A percentile compares a stretch with the other conserved stretches of the same genome.
Evolutionary conservation across 345 rosid species (phyloP).

Genomic region (Heritiera littoralis): DNA sequence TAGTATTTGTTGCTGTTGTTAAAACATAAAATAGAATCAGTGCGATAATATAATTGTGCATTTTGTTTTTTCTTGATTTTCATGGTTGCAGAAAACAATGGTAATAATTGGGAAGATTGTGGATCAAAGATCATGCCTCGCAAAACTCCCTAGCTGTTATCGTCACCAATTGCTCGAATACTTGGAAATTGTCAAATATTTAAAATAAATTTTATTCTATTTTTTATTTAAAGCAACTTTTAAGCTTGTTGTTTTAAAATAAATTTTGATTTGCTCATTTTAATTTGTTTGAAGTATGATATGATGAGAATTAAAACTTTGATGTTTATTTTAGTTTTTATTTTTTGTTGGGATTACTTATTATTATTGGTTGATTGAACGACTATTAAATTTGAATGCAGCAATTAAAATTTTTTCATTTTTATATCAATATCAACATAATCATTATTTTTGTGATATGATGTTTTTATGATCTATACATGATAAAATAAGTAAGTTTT

Average conservation of each 20-base stretch:
- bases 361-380: too few relatives aligned
- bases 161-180: not conserved
- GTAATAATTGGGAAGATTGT: not conserved
- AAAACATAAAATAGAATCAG: too few relatives aligned
- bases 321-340: not conserved
- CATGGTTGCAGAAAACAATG: not conserved
- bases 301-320: not conserved
- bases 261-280: not conserved
- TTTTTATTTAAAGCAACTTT: not conserved
- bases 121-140: not conserved
- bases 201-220: not conserved
- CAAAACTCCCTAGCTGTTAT: not conserved
- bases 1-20: not conserved
- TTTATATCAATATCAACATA: too few relatives aligned
- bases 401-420: too few relatives aligned
- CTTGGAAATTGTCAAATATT: not conserved
- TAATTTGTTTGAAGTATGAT: not conserved
- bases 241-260: not conserved
- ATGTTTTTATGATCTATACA: too few relatives aligned
- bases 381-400: too few relatives aligned
- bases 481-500: too few relatives aligned
- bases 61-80: not conserved
- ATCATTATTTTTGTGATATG: too few relatives aligned
- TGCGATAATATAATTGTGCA: too few relatives aligned
- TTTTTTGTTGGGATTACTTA: too few relatives aligned